phyloP scores from a whole-genome alignment of 139 green algal genomes.

The Closterium sp. region DNA sequence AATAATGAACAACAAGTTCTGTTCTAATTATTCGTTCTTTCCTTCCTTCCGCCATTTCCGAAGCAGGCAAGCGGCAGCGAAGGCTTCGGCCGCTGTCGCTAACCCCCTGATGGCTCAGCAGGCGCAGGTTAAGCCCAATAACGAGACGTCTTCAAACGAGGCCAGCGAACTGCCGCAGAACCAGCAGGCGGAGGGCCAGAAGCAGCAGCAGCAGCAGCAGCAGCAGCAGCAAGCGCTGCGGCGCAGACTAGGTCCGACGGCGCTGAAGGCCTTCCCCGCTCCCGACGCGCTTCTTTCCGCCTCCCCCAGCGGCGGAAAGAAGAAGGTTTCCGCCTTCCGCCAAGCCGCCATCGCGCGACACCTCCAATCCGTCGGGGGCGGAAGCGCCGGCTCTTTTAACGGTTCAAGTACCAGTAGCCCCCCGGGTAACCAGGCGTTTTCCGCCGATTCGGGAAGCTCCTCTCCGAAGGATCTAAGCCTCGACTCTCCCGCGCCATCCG shows the following conservation, averaged over 20 bases:
- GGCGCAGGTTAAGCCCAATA: neutral
- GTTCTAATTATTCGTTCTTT: neutral
- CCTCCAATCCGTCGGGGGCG: neutral
- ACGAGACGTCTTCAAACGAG: neutral
- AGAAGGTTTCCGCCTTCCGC: neutral
- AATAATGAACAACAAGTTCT: too few species aligned
- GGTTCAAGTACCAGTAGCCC: too few species aligned
- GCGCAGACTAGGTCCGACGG: neutral
- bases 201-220: neutral
- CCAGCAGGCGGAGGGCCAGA: neutral
- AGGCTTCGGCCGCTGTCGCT: neutral
- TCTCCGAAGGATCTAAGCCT: too few species aligned
- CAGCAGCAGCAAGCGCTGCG: neutral
- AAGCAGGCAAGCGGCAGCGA: neutral
- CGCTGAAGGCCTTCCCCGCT: neutral
- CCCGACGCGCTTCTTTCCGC: neutral
- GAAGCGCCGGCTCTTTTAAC: neutral
- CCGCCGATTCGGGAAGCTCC: too few species aligned
- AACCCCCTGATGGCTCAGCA: neutral
- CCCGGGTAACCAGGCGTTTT: too few species aligned
- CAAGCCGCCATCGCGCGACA: neutral
- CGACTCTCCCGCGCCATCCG: too few species aligned
- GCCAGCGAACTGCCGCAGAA: neutral
- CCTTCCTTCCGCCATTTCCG: neutral
- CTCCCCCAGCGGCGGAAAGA: neutral